phyloP scores from a whole-genome alignment of 2,329 filamentous ascomycete species.

The Colletotrichum tropicale region DNA sequence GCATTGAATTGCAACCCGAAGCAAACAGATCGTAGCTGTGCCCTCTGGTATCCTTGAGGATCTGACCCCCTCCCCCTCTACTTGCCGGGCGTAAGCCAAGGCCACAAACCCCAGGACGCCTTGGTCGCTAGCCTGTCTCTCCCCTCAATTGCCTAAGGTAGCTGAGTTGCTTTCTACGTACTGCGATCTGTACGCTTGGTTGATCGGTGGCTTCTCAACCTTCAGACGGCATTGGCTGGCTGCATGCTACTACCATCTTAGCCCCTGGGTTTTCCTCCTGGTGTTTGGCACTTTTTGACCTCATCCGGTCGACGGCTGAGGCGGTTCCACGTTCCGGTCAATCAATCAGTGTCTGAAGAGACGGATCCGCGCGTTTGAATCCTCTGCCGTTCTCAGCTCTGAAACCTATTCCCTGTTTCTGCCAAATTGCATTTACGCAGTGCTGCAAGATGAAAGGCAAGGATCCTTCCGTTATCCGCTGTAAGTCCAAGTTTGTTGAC shows the following conservation, averaged over 20 bases:
- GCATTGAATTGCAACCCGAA: neutral
- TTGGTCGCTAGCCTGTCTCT: neutral
- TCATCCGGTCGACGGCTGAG: neutral
- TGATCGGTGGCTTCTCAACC: neutral
- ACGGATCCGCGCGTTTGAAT: neutral
- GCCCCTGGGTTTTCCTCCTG: neutral
- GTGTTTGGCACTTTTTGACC: neutral
- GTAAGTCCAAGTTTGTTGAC: slow-evolving; percentile 15
- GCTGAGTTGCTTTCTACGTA: neutral
- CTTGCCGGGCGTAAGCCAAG: neutral
- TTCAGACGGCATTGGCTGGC: neutral
- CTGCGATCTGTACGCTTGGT: neutral
- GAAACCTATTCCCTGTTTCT: neutral
- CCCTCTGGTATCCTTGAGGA: neutral
- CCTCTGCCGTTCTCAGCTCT: neutral
- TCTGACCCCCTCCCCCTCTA: neutral
- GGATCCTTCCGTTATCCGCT: slow-evolving; percentile 18
- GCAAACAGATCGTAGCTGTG: neutral
- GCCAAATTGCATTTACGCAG: neutral
- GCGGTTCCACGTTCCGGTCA: neutral
- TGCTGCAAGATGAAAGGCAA: slow-evolving; percentile 40
- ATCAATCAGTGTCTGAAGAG: neutral
- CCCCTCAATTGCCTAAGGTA: neutral
- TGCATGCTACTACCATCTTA: neutral
- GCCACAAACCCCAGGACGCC: neutral